These are phyloP conservation scores for Aspergillus nanangensis DNA, from an alignment of 495 filamentous ascomycete species.

Conservation along the genomic window DNA sequence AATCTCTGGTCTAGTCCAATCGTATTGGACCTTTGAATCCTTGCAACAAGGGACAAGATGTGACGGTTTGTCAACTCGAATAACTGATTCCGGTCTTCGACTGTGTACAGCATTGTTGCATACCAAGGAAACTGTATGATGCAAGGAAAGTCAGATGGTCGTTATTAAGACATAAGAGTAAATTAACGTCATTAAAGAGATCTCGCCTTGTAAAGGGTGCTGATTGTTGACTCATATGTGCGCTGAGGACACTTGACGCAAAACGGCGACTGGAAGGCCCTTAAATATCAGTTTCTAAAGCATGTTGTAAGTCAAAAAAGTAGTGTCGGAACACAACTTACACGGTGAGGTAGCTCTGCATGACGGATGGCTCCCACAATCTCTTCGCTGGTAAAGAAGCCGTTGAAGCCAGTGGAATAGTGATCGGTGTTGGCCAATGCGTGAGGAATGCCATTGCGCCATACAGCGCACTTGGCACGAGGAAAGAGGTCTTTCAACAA, in stretches of 20 bases:
- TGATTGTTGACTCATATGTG: conserved; percentile 70
- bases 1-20: conserved; percentile 50
- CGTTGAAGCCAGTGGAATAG: conserved; percentile 64
- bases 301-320: background rate
- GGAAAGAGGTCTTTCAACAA: conserved; percentile 69
- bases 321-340: conserved; percentile 34
- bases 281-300: conserved; percentile 10
- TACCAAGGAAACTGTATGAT: conserved; percentile 64
- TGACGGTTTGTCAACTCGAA: conserved; percentile 49
- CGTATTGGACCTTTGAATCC: conserved; percentile 25
- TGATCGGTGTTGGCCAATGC: conserved; percentile 36
- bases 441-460: conserved; percentile 47
- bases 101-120: conserved; percentile 54
- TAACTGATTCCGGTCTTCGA: conserved; percentile 56
- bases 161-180: too few species aligned
- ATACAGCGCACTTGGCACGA: conserved; percentile 56
- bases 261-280: conserved; percentile 54
- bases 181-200: too few species aligned
- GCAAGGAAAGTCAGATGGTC: too few species aligned
- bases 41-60: conserved; percentile 38
- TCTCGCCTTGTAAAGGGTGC: conserved; percentile 63
- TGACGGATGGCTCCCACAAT: conserved; percentile 62
- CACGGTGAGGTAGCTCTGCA: conserved; percentile 61
- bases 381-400: conserved; percentile 69
- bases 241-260: conserved; percentile 63